phyloP scores from a whole-genome alignment of 768 basidiomycete genomes.

The Galerina sulciceps region DNA sequence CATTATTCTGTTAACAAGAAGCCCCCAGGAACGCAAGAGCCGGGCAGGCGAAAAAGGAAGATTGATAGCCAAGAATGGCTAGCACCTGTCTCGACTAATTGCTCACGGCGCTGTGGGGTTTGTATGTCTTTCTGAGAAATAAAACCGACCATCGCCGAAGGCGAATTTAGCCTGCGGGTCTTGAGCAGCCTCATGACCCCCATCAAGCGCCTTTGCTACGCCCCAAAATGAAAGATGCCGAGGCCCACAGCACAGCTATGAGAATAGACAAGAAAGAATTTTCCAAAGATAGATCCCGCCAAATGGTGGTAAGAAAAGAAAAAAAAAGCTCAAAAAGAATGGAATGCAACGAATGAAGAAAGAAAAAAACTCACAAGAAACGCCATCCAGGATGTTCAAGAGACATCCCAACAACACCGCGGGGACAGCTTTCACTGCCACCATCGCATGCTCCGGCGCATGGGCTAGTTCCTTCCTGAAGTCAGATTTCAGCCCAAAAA shows the following conservation, averaged over 20 bases:
- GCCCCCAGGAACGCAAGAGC: not conserved
- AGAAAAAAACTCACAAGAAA: constrained; percentile 69
- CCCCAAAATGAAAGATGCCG: not conserved
- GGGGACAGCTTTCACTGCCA: constrained; percentile 61
- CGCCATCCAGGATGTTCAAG: constrained; percentile 91
- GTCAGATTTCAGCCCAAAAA: constrained; percentile 7
- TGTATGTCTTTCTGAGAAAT: not conserved
- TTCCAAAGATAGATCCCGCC: constrained; percentile 1
- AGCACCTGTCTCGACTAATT: not conserved
- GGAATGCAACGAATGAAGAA: not conserved
- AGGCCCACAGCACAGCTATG: not conserved
- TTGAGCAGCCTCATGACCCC: too few relatives aligned
- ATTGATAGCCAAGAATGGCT: constrained; percentile 14
- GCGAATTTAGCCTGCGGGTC: not conserved
- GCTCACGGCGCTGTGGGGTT: too few relatives aligned
- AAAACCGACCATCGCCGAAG: not conserved
- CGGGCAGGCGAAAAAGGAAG: constrained; percentile 11
- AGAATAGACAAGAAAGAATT: not conserved
- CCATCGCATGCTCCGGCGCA: constrained; percentile 25
- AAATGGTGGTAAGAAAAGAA: constrained; percentile 3
- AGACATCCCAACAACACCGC: constrained; percentile 84
- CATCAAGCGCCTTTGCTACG: too few relatives aligned
- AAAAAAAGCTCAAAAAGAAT: not conserved
- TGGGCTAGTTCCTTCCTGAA: constrained; percentile 7
- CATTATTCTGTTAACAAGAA: not conserved